Percentiles rank a stretch among this genome's conserved stretches.
These are phyloP conservation scores for Diaporthe batatas DNA, from an alignment of 2,329 filamentous ascomycete genomes.

Conservation along the genomic window DNA sequence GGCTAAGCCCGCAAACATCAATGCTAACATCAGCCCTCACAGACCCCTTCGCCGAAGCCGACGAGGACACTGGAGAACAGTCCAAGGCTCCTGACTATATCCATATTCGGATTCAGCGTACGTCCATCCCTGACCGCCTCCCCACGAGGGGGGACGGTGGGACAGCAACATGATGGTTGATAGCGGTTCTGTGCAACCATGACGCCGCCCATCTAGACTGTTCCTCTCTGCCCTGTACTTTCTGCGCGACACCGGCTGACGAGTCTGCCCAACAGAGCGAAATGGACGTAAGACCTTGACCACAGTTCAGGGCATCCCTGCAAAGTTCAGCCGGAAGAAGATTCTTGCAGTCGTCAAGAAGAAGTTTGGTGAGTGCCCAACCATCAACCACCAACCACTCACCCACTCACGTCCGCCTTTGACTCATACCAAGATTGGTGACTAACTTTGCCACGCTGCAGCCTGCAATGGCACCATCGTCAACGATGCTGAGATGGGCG, in stretches of 20 bases:
- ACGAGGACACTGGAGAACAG: constrained; percentile 97
- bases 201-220: background rate
- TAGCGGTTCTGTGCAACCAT: constrained; percentile 27
- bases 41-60: constrained; percentile 99
- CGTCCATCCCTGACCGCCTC: constrained; percentile 55
- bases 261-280: constrained; percentile 77
- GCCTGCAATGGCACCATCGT: constrained; percentile 99
- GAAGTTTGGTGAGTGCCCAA: constrained; percentile 83
- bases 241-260: constrained; percentile 12
- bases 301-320: constrained; percentile 97
- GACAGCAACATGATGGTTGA: background rate
- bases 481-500: constrained; percentile 94
- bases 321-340: constrained; percentile 99
- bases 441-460: constrained; percentile 53
- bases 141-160: background rate
- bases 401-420: background rate
- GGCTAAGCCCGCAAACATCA: constrained; percentile 19
- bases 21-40: constrained; percentile 47
- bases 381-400: background rate
- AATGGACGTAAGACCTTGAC: constrained; percentile 99
- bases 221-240: background rate
- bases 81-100: constrained; percentile 98
- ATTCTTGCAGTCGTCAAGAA: constrained; percentile 99
- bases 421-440: constrained; percentile 22
- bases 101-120: constrained; percentile 99